phyloP scores from a whole-genome alignment of 306 rosid species.

The Styphnolobium japonicum region DNA sequence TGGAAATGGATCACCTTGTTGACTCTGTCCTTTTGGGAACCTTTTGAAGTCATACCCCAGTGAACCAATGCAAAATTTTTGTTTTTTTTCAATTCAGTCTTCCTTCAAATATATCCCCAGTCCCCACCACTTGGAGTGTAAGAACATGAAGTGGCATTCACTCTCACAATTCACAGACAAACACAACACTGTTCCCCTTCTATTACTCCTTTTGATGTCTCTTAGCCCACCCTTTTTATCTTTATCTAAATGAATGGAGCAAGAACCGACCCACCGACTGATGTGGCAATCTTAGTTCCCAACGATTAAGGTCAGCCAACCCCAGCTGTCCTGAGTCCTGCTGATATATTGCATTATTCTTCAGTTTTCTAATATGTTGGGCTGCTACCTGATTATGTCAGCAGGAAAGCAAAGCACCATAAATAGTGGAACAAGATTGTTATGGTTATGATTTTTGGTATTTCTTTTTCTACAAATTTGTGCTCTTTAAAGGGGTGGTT shows the following conservation, averaged over 20 bases:
- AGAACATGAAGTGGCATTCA: slow-evolving; percentile 48
- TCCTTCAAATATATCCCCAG: slow-evolving; percentile 28
- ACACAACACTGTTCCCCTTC: not conserved
- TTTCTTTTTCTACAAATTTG: not conserved
- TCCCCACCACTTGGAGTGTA: slow-evolving; percentile 41
- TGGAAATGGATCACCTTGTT: slow-evolving; percentile 45
- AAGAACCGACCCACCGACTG: slow-evolving; percentile 65
- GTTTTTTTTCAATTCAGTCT: slow-evolving; percentile 19
- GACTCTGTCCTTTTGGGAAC: slow-evolving; percentile 39
- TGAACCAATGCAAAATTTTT: slow-evolving; percentile 19
- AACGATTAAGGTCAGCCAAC: slow-evolving; percentile 42
- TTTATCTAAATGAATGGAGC: slow-evolving; percentile 34
- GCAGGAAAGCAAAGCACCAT: slow-evolving; percentile 34
- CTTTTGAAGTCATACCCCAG: slow-evolving; percentile 38
- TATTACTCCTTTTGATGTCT: not conserved
- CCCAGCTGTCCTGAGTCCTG: slow-evolving; percentile 24
- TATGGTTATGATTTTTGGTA: not conserved
- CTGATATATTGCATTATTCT: slow-evolving; percentile 25
- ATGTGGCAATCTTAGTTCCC: slow-evolving; percentile 37
- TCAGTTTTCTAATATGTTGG: slow-evolving; percentile 12
- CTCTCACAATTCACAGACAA: slow-evolving; percentile 34
- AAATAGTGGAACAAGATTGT: slow-evolving; percentile 15
- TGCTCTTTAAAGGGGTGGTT: slow-evolving; percentile 29
- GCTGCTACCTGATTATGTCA: slow-evolving; percentile 37
- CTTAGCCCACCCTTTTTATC: not conserved